These are phyloP conservation scores for Triticum turgidum DNA, from an alignment of 176 grass and related monocot genomes.

Conservation along the genomic window DNA sequence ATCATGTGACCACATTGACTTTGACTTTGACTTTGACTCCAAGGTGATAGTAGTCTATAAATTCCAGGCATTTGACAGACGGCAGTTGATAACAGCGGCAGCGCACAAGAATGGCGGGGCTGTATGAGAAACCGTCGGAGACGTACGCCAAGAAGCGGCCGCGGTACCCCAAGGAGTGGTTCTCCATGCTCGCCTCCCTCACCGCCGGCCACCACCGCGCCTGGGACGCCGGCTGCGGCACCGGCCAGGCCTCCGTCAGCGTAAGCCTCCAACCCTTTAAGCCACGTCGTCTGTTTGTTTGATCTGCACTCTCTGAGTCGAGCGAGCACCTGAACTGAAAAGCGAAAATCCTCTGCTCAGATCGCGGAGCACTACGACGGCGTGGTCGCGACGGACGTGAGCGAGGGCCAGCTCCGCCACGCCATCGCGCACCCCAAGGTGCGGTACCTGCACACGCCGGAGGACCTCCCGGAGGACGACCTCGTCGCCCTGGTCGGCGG, in stretches of 20 bases:
- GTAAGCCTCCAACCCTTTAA: slow-evolving; percentile 22
- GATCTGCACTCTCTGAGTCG: neutral
- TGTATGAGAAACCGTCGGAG: slow-evolving; percentile 42
- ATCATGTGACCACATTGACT: slow-evolving; percentile 25
- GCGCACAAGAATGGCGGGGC: slow-evolving; percentile 40
- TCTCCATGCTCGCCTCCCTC: slow-evolving; percentile 48
- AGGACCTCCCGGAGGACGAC: slow-evolving; percentile 53
- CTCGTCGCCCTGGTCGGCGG: slow-evolving; percentile 59
- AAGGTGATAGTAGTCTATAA: slow-evolving; percentile 4
- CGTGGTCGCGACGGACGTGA: slow-evolving; percentile 70
- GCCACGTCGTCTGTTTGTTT: neutral
- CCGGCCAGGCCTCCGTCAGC: slow-evolving; percentile 50
- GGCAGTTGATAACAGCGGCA: neutral
- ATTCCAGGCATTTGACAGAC: neutral
- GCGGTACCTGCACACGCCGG: slow-evolving; percentile 63
- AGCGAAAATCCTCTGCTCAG: neutral
- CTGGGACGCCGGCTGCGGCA: slow-evolving; percentile 68
- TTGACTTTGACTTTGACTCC: slow-evolving; percentile 28
- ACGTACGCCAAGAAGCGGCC: slow-evolving; percentile 53
- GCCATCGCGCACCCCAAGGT: slow-evolving; percentile 47
- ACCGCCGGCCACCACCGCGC: slow-evolving; percentile 46
- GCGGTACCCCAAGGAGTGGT: slow-evolving; percentile 58
- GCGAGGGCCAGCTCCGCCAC: slow-evolving; percentile 49
- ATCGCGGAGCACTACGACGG: slow-evolving; percentile 64
- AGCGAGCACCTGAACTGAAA: neutral